Conservation (phyloP, 306 rosid genomes). For the Alnus rubra region DNA sequence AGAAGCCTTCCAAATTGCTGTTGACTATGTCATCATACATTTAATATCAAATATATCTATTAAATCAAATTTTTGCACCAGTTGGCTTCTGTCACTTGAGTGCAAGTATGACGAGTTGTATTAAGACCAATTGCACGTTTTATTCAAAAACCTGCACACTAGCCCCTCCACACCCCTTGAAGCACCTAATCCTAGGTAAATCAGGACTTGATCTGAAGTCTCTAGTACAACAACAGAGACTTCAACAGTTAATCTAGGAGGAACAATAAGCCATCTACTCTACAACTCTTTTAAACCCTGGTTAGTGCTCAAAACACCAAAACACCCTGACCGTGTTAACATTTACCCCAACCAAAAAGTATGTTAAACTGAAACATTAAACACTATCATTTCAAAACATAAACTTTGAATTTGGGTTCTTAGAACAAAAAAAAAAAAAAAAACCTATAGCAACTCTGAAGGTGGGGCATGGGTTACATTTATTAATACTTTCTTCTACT, state of each 20-base stretch:
- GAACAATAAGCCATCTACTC: background rate
- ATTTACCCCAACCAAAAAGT: slow-evolving; percentile 5
- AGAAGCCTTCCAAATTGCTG: background rate
- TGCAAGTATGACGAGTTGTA: background rate
- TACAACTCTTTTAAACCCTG: background rate
- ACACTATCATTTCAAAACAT: background rate
- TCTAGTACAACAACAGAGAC: background rate
- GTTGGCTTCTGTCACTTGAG: background rate
- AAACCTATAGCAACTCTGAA: background rate
- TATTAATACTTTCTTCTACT: slow-evolving; percentile 1
- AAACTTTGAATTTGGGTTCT: background rate
- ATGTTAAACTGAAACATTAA: background rate
- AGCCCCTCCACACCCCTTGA: background rate
- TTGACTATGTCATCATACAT: background rate
- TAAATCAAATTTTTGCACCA: background rate
- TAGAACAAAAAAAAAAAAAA: no score
- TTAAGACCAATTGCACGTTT: background rate
- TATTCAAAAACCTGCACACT: background rate
- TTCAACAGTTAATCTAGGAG: background rate
- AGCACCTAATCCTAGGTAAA: background rate
- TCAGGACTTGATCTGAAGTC: background rate
- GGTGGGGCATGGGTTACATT: background rate
- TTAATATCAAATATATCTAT: background rate
- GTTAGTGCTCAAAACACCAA: background rate
- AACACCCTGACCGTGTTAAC: background rate